Conservation (phyloP, 2,329 filamentous ascomycete genomes). For the Juglanconis oblonga region DNA sequence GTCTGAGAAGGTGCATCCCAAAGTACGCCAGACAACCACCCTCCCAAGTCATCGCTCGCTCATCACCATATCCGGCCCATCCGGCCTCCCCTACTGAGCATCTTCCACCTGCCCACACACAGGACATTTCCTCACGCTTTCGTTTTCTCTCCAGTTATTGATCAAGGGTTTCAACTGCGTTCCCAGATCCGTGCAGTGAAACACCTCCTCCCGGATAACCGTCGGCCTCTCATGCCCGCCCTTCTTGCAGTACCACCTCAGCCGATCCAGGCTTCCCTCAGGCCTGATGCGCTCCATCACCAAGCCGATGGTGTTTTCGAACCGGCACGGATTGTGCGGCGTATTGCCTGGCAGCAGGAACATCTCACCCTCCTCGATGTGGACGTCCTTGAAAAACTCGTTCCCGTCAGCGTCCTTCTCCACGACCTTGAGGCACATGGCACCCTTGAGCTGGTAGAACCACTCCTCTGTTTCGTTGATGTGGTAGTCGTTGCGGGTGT, state of each 20-base stretch:
- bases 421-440: conserved; percentile 21
- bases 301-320: conserved; percentile 20
- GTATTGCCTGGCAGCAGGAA: conserved; percentile 21
- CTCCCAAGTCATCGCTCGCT: background rate
- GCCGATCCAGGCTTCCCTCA: conserved; percentile 19
- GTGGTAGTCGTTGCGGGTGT: conserved; percentile 23
- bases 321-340: conserved; percentile 23
- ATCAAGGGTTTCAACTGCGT: conserved; percentile 22
- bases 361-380: conserved; percentile 21
- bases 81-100: conserved; percentile 5
- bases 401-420: conserved; percentile 12
- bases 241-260: conserved; percentile 24
- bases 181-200: conserved; percentile 21
- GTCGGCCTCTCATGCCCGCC: conserved; percentile 20
- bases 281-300: conserved; percentile 23
- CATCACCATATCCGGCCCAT: background rate
- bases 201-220: conserved; percentile 20
- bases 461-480: conserved; percentile 24
- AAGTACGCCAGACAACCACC: background rate
- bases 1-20: background rate
- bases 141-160: conserved; percentile 20
- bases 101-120: conserved; percentile 16
- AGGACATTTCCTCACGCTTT: conserved; percentile 18
- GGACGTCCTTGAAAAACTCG: conserved; percentile 17
- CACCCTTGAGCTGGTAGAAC: conserved; percentile 24